Conservation (phyloP, 306 rosid genomes). For the Gastrolobium bilobum region DNA sequence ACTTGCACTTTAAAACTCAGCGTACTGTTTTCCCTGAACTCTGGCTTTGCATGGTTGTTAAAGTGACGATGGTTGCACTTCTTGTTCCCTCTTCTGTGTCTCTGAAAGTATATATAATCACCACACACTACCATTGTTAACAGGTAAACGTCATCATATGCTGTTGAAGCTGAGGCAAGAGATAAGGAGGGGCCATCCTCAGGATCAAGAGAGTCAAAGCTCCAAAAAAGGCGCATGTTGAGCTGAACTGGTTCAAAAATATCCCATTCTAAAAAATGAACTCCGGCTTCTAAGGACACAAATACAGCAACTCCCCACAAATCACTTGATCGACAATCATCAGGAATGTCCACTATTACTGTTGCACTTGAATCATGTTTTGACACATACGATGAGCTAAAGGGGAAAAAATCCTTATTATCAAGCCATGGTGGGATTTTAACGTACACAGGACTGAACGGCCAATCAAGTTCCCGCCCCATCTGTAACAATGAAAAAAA, state of each 20-base stretch:
- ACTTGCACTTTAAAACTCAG: not conserved
- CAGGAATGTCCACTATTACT: slow-evolving; percentile 19
- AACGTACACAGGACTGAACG: not conserved
- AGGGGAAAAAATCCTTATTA: slow-evolving; percentile 15
- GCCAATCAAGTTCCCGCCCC: not conserved
- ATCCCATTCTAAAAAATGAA: not conserved
- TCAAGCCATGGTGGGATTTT: slow-evolving; percentile 22
- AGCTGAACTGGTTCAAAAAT: not conserved
- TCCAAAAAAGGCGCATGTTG: not conserved
- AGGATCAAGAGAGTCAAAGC: slow-evolving; percentile 1
- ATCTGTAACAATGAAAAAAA: not conserved
- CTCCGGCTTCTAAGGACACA: slow-evolving; percentile 17
- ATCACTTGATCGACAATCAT: slow-evolving; percentile 29
- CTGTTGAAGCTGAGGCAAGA: not conserved
- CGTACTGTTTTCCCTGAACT: not conserved
- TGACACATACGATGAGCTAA: slow-evolving; percentile 17
- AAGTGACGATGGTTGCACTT: not conserved
- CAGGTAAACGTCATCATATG: slow-evolving; percentile 3
- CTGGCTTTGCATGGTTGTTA: slow-evolving; percentile 25
- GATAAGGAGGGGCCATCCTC: slow-evolving; percentile 25
- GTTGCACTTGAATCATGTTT: slow-evolving; percentile 13
- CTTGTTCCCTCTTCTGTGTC: not conserved
- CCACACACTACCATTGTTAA: slow-evolving; percentile 24
- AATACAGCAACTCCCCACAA: slow-evolving; percentile 30
- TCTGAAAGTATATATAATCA: slow-evolving; percentile 18